Base-by-base conservation (phyloP, 2,329 filamentous ascomycete genomes). In the Hypomyces perniciosus region DNA sequence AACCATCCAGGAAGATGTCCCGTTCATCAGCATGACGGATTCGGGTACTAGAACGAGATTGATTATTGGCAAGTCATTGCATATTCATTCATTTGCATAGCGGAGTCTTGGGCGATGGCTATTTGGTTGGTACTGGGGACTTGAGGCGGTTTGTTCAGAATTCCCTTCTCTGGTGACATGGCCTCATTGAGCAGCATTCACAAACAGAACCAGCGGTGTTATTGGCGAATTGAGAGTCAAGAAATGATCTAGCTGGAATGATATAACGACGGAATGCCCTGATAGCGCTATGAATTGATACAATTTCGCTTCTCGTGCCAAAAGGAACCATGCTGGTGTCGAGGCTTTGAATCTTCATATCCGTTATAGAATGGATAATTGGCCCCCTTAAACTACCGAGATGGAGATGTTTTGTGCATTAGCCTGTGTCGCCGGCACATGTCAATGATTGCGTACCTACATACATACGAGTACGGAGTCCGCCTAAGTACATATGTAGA, bases 1-100 rank as follows among this genome's bases (percentile, higher is more conserved):
- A 74, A 75, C 46, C 79, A 83, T 53, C 81, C 81, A 1, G 82
- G 82, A 2, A 71, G 80, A 51, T 86, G 83, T 59, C 83, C 83
- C 1, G 79, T 85, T 35, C 83, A 85, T 63, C 81, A 84, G 61
- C 81, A 85, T 62, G 79, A 81, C 57, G 76, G 77, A 48, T 79
- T 76, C 65, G 79, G 79, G 34, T 72, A 59, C 57, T 55, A 52
- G 47, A 51, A n/a, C 26, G 26, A 41, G 13, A 20, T 20, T 26
- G 37, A 48, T 40, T 28, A 28, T 20, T 9, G 42, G 42, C 42
- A 44, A 31, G 42, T 31, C 39, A 29, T 38, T 45, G 27, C 30
- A 40, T 39, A 53, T 51, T 4, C 51, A n/a, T 35, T 51, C 51
- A 31, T 51, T 51, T 51, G 48, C 48, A 47, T 53, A 44, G 37